phyloP scores from a whole-genome alignment of 805 yeast genomes.

The Jamesozyma jinghongensis region DNA sequence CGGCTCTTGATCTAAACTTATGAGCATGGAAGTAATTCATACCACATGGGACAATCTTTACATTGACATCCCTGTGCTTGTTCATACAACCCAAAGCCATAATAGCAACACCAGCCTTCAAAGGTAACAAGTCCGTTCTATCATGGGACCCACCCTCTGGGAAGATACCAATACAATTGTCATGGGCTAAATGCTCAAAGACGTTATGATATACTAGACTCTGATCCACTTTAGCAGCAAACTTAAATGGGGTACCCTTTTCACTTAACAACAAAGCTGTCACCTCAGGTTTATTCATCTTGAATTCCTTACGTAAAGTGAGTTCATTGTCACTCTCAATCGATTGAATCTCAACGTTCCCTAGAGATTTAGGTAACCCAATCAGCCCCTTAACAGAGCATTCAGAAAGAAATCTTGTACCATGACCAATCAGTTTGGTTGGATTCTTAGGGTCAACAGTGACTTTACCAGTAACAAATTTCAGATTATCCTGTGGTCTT shows the following conservation, averaged over 20 bases:
- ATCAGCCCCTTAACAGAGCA: constrained; percentile 58
- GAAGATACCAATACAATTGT: constrained; percentile 82
- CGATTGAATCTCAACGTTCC: constrained; percentile 61
- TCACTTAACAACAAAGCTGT: constrained; percentile 36
- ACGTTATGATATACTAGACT: constrained; percentile 74
- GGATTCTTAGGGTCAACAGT: constrained; percentile 44
- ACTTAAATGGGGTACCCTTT: constrained; percentile 51
- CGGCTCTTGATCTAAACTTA: constrained; percentile 91
- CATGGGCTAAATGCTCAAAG: constrained; percentile 70
- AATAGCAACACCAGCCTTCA: constrained; percentile 94
- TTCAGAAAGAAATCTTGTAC: constrained; percentile 45
- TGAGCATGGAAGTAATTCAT: constrained; percentile 96
- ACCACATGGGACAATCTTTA: constrained; percentile 91
- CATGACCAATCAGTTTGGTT: constrained; percentile 49
- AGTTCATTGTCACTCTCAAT: constrained; percentile 67
- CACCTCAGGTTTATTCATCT: constrained; percentile 36
- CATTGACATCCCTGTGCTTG: constrained; percentile 61
- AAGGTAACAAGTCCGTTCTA: constrained; percentile 78
- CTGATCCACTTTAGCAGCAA: constrained; percentile 82
- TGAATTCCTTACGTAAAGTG: constrained; percentile 60
- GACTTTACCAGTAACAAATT: constrained; percentile 57
- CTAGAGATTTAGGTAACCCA: constrained; percentile 69
- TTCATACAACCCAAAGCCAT: constrained; percentile 96
- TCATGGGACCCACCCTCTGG: constrained; percentile 99
- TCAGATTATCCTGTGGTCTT: constrained; percentile 82